phyloP scores from a whole-genome alignment of 257 asterid genomes.

The Gentiana macrophylla region DNA sequence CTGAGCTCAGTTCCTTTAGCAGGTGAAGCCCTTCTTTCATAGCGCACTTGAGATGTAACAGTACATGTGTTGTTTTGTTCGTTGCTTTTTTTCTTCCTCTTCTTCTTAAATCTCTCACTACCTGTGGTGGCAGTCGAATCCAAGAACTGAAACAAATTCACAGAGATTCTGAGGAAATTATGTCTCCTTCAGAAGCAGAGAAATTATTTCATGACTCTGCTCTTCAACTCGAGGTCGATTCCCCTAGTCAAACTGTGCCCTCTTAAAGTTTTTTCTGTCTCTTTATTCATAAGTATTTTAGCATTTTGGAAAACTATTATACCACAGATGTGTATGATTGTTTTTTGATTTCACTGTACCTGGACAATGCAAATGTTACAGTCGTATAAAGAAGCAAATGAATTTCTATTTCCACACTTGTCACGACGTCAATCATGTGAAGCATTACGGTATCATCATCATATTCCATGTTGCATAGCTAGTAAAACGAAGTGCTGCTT shows the following conservation, averaged over 20 bases:
- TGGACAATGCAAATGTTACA: too few species aligned
- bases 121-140: constrained; percentile 32
- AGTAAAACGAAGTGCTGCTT: background rate
- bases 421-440: background rate
- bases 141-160: constrained; percentile 41
- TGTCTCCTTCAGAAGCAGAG: constrained; percentile 25
- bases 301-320: background rate
- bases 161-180: constrained; percentile 4
- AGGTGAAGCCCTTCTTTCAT: too few species aligned
- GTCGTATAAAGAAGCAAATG: too few species aligned
- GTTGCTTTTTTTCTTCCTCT: too few species aligned
- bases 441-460: too few species aligned
- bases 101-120: too few species aligned
- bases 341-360: background rate
- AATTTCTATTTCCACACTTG: background rate
- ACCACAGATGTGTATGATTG: too few species aligned
- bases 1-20: too few species aligned
- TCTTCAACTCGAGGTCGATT: constrained; percentile 42
- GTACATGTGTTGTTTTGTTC: too few species aligned
- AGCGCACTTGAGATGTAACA: too few species aligned
- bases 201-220: constrained; percentile 25
- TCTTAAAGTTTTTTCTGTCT: too few species aligned
- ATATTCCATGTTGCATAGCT: too few species aligned
- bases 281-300: background rate
- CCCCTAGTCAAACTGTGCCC: background rate